Percentiles rank a stretch among this genome's conserved stretches.
phyloP scores from a whole-genome alignment of 148 eudicot genomes.

The Nepenthes gracilis region DNA sequence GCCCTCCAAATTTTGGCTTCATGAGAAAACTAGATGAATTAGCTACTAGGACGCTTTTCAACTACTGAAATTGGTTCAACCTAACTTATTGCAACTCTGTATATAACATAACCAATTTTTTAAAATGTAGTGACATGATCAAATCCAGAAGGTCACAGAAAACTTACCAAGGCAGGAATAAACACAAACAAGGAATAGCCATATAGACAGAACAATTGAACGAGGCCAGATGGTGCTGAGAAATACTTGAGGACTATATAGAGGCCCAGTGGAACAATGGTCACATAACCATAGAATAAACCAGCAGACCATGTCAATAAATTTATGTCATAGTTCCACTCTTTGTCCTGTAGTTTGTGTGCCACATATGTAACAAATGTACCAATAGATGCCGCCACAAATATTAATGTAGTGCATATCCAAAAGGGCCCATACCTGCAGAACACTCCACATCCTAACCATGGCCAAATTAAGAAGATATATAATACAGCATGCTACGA shows the following conservation, averaged over 20 bases:
- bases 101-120: not conserved
- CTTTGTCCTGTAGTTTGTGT: conserved; percentile 74
- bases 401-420: conserved; percentile 91
- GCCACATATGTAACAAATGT: conserved; percentile 87
- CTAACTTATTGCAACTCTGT: not conserved
- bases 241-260: conserved; percentile 84
- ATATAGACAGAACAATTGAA: conserved; percentile 84
- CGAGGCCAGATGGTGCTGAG: conserved; percentile 93
- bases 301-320: conserved; percentile 97
- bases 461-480: not conserved
- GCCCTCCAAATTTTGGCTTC: no score
- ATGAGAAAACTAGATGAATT: no score
- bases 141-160: not conserved
- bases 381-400: conserved; percentile 90
- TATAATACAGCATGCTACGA: not conserved
- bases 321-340: conserved; percentile 85
- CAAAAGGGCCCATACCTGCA: conserved; percentile 96
- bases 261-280: conserved; percentile 68
- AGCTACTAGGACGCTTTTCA: no score
- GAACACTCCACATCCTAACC: conserved; percentile 3
- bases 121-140: not conserved
- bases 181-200: conserved; percentile 85
- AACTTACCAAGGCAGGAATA: conserved; percentile 86
- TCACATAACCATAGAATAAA: conserved; percentile 89
- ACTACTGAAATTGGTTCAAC: no score